phyloP scores from a whole-genome alignment of 345 rosid species.

The Microthlaspi erraticum region DNA sequence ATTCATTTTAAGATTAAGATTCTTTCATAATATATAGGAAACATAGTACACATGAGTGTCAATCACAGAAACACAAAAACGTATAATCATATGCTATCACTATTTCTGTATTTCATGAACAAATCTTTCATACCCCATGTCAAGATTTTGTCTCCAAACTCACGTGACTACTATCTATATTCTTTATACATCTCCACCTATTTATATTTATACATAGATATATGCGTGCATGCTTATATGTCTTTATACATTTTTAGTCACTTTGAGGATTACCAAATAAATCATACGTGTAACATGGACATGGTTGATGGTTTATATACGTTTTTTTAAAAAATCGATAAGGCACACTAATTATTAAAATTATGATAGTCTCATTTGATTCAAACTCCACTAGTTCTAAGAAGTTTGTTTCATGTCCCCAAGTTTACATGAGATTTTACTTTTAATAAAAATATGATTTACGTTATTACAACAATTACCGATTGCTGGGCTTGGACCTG shows the following conservation, averaged over 20 bases:
- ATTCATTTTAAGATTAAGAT: slow-evolving; percentile 30
- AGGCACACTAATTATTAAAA: background rate
- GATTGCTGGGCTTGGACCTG: slow-evolving; percentile 4
- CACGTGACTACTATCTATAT: slow-evolving; percentile 24
- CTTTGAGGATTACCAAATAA: background rate
- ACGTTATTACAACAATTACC: background rate
- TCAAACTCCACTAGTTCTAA: background rate
- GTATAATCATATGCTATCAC: slow-evolving; percentile 9
- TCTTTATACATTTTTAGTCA: background rate
- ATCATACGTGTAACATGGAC: background rate
- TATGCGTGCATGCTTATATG: background rate
- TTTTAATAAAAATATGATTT: background rate
- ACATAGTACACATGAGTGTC: slow-evolving; percentile 40
- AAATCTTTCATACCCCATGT: slow-evolving; percentile 32
- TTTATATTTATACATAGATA: background rate
- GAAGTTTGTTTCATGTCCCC: background rate
- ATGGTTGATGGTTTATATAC: background rate
- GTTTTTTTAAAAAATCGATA: background rate
- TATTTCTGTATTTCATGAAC: slow-evolving; percentile 20
- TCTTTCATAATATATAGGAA: slow-evolving; percentile 27
- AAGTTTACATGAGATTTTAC: slow-evolving; percentile 10
- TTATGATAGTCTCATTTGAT: background rate
- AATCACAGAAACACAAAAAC: slow-evolving; percentile 35
- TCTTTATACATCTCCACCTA: background rate
- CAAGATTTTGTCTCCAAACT: slow-evolving; percentile 25